These are phyloP conservation scores for Chlamydomonas sphaeroides DNA, from an alignment of 139 green algal genomes.

Conservation along the genomic window DNA sequence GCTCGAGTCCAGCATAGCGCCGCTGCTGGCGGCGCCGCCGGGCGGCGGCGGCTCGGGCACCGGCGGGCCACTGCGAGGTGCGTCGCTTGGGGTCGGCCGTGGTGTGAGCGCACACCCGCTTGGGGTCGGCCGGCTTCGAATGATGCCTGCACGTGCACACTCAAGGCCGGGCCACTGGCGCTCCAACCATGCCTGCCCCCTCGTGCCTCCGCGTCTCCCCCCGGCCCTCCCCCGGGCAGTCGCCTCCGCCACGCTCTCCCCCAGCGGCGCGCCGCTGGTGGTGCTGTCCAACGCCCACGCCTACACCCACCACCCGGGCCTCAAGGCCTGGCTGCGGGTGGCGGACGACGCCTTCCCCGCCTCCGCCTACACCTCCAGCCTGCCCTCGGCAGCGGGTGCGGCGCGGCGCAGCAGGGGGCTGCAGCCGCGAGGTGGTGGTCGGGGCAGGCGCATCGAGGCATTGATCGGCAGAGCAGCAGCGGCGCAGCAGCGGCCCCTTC, in stretches of 20 bases:
- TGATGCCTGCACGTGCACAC: too few relatives aligned
- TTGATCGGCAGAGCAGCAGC: too few relatives aligned
- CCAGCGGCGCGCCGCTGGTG: conserved; percentile 59
- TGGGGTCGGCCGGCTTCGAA: too few relatives aligned
- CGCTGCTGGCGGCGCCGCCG: conserved; percentile 37
- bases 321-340: conserved; percentile 73
- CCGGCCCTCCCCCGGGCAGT: not conserved
- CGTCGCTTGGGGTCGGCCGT: too few relatives aligned
- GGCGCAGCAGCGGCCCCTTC: too few relatives aligned
- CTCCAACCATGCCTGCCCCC: not conserved
- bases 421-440: not conserved
- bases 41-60: not conserved
- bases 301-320: conserved; percentile 60
- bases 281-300: conserved; percentile 68
- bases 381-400: conserved; percentile 2
- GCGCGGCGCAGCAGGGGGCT: not conserved
- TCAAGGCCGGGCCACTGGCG: too few relatives aligned
- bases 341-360: conserved; percentile 66
- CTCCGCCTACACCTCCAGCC: conserved; percentile 35
- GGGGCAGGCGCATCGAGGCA: not conserved
- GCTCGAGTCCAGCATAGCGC: conserved; percentile 29
- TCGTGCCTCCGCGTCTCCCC: not conserved
- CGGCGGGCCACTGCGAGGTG: too few relatives aligned
- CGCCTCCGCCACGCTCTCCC: not conserved
- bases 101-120: too few relatives aligned